These are phyloP conservation scores for Neonectria punicea DNA, from an alignment of 2,329 filamentous ascomycete genomes.

Conservation along the genomic window DNA sequence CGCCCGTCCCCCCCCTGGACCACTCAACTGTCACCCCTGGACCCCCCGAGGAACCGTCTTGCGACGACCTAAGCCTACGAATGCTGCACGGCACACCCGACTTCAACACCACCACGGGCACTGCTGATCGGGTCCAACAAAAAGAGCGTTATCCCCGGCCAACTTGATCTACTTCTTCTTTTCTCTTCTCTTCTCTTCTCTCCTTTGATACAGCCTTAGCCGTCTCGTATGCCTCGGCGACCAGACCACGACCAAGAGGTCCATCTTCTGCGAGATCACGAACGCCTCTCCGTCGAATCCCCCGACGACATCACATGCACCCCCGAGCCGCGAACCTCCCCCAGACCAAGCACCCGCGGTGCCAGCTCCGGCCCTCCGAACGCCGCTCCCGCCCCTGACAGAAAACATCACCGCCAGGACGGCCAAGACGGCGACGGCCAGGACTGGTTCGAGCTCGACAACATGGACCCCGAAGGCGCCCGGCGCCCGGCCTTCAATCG, in stretches of 20 bases:
- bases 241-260: slow-evolving; percentile 36
- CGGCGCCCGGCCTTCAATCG: slow-evolving; percentile 59
- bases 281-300: slow-evolving; percentile 29
- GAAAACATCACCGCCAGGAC: slow-evolving; percentile 41
- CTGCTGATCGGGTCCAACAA: slow-evolving; percentile 32
- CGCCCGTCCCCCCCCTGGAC: slow-evolving; percentile 32
- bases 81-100: slow-evolving; percentile 15
- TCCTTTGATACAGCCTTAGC: slow-evolving; percentile 18
- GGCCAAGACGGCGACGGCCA: slow-evolving; percentile 48
- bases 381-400: slow-evolving; percentile 43
- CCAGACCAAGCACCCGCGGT: slow-evolving; percentile 37
- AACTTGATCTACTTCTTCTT: slow-evolving; percentile 11
- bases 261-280: slow-evolving; percentile 32
- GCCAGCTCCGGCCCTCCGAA: slow-evolving; percentile 38
- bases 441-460: slow-evolving; percentile 40
- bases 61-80: slow-evolving; percentile 13
- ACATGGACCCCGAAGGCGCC: slow-evolving; percentile 54
- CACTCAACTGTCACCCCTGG: slow-evolving; percentile 25
- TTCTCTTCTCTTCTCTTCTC: slow-evolving; percentile 26
- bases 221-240: slow-evolving; percentile 37
- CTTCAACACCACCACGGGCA: slow-evolving; percentile 38
- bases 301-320: slow-evolving; percentile 44
- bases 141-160: slow-evolving; percentile 14
- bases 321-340: slow-evolving; percentile 30
- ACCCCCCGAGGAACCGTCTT: slow-evolving; percentile 22